Conservation (phyloP, 768 basidiomycete genomes). For the Dictyophora rubrovolvata region DNA sequence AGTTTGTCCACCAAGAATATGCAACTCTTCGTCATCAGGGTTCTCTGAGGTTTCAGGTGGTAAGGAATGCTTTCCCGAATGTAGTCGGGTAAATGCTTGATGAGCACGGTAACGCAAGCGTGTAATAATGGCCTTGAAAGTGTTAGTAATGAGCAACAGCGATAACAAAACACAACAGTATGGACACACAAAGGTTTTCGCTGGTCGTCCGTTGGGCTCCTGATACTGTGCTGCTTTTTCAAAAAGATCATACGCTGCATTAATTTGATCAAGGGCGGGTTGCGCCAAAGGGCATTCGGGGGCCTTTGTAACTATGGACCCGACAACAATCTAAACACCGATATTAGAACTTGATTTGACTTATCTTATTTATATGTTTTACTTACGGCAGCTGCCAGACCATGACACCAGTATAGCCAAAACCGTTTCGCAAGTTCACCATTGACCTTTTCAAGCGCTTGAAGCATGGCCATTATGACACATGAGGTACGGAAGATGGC, state of each 20-base stretch:
- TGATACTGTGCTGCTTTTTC: conserved; percentile 1
- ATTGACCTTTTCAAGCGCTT: conserved; percentile 8
- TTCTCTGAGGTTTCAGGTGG: background rate
- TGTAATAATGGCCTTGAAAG: background rate
- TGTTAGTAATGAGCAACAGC: background rate
- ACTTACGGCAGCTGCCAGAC: conserved; percentile 8
- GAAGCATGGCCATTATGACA: conserved; percentile 8
- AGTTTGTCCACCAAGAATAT: conserved; percentile 9
- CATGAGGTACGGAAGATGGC: conserved; percentile 8
- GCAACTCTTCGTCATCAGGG: conserved; percentile 8
- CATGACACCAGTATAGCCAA: conserved; percentile 10
- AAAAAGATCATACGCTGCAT: conserved; percentile 3
- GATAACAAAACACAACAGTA: background rate
- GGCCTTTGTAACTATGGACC: conserved; percentile 7
- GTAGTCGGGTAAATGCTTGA: conserved; percentile 3
- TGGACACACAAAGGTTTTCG: conserved; percentile 3
- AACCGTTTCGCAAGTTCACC: conserved; percentile 9
- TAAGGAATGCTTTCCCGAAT: conserved; percentile 1
- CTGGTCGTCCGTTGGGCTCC: conserved; percentile 2
- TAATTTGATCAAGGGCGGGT: conserved; percentile 9
- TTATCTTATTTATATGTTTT: background rate
- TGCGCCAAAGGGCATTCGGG: conserved; percentile 7
- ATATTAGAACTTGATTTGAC: background rate
- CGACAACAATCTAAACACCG: conserved; percentile 3
- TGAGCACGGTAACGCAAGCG: conserved; percentile 6